A percentile compares a stretch with the other conserved stretches of the same genome.
phyloP scores from a whole-genome alignment of 805 yeast species.

The Candida sakaeoensis region DNA sequence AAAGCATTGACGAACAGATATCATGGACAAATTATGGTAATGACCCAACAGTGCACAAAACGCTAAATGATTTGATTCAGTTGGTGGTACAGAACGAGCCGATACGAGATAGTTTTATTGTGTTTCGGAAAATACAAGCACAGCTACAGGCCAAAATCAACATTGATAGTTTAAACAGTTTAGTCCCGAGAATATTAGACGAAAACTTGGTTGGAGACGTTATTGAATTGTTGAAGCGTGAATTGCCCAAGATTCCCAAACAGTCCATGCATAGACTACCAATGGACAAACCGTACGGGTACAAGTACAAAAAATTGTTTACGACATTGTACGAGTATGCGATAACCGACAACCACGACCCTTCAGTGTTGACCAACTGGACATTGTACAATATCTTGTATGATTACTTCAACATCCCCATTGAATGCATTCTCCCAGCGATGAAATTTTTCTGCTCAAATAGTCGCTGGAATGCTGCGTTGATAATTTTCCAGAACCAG shows the following conservation, averaged over 20 bases:
- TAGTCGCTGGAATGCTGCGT: conserved; percentile 58
- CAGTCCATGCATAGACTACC: conserved; percentile 28
- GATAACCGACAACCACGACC: conserved; percentile 22
- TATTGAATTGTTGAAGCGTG: conserved; percentile 39
- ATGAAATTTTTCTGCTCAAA: conserved; percentile 53
- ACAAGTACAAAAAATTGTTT: conserved; percentile 26
- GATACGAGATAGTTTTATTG: conserved; percentile 24
- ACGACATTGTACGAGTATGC: conserved; percentile 28
- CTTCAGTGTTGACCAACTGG: conserved; percentile 48
- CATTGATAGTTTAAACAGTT: conserved; percentile 25
- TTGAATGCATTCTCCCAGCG: conserved; percentile 54
- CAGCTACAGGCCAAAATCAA: conserved; percentile 29
- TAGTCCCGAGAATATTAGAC: conserved; percentile 26
- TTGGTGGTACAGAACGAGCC: conserved; percentile 24
- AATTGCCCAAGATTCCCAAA: conserved; percentile 32
- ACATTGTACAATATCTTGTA: conserved; percentile 55
- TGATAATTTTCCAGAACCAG: conserved; percentile 55
- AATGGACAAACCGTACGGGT: conserved; percentile 18
- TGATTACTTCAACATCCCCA: conserved; percentile 54
- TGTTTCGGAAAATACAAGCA: conserved; percentile 33
- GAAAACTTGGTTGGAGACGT: conserved; percentile 38
- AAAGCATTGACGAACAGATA: conserved; percentile 21
- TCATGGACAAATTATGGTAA: conserved; percentile 21
- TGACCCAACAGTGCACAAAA: conserved; percentile 35
- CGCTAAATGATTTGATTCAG: conserved; percentile 44